Evolutionary conservation across 345 rosid species (phyloP).

Genomic region (Ailanthus altissimus): DNA sequence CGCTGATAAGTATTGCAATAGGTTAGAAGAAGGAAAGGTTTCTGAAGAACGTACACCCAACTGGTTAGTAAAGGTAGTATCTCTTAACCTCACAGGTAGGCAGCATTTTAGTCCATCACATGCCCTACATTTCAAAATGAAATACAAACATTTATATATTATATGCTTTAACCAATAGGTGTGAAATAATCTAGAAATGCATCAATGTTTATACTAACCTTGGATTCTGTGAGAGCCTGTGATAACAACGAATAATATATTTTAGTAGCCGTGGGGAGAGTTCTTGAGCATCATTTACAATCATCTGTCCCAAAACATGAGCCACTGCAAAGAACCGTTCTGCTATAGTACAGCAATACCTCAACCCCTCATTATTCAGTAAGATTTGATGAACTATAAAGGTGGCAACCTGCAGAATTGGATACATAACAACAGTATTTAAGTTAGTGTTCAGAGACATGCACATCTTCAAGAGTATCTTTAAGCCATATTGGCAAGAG

Average conservation of each 20-base stretch:
- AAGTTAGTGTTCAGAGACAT: not conserved
- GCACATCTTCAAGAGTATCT: not conserved
- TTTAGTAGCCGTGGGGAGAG: conserved; percentile 32
- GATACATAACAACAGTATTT: not conserved
- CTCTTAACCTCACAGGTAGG: conserved; percentile 26
- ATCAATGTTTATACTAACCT: conserved; percentile 36
- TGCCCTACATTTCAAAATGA: conserved; percentile 29
- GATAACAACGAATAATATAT: conserved; percentile 45
- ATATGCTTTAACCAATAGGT: not conserved
- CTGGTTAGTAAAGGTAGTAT: conserved; percentile 17
- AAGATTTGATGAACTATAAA: conserved; percentile 44
- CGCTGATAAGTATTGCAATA: not conserved
- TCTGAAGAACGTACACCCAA: conserved; percentile 31
- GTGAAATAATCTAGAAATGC: not conserved
- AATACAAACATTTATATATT: not conserved
- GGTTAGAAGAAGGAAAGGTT: not conserved
- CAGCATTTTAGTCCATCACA: conserved; percentile 11
- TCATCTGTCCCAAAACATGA: conserved; percentile 27
- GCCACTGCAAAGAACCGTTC: conserved; percentile 37
- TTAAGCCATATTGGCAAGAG: not conserved
- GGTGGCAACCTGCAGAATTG: conserved; percentile 46
- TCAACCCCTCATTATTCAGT: conserved; percentile 37
- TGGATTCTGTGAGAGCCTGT: conserved; percentile 42
- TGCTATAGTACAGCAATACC: conserved; percentile 40
- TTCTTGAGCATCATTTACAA: conserved; percentile 24